A percentile compares a stretch with the other conserved stretches of the same genome.
Evolutionary conservation across 257 asterid species (phyloP).

Genomic region (Penstemon barbatus): DNA sequence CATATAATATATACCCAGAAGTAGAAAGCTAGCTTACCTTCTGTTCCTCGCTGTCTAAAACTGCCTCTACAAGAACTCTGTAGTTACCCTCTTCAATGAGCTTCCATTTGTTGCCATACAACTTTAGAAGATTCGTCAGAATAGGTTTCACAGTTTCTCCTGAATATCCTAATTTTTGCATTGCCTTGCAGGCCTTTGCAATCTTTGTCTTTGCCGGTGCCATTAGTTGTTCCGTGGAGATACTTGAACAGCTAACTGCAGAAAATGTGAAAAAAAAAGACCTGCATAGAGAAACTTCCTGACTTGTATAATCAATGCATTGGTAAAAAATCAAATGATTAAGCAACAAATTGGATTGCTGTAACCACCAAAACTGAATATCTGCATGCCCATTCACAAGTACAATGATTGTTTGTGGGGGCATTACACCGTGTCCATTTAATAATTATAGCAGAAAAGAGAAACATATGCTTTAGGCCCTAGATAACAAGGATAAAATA

Average conservation of each 20-base stretch:
- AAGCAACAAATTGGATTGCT: background rate
- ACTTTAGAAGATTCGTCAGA: constrained; percentile 33
- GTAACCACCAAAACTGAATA: constrained; percentile 9
- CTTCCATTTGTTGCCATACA: constrained; percentile 41
- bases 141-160: constrained; percentile 39
- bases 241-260: constrained; percentile 5
- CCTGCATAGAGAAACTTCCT: constrained; percentile 1
- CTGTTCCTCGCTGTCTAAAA: constrained; percentile 38
- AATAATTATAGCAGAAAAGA: background rate
- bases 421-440: background rate
- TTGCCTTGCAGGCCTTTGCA: constrained; percentile 40
- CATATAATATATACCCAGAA: background rate
- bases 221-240: constrained; percentile 28
- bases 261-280: background rate
- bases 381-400: background rate
- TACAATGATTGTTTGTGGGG: background rate
- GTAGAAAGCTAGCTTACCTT: constrained; percentile 35
- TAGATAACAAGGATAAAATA: constrained; percentile 3
- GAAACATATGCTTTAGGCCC: background rate
- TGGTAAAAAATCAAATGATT: background rate
- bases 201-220: constrained; percentile 23
- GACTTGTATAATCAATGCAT: background rate
- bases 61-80: constrained; percentile 44
- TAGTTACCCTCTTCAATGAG: constrained; percentile 46
- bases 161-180: constrained; percentile 40